These are phyloP conservation scores for Macrotyloma uniflorum DNA, from an alignment of 306 rosid genomes.

Conservation along the genomic window DNA sequence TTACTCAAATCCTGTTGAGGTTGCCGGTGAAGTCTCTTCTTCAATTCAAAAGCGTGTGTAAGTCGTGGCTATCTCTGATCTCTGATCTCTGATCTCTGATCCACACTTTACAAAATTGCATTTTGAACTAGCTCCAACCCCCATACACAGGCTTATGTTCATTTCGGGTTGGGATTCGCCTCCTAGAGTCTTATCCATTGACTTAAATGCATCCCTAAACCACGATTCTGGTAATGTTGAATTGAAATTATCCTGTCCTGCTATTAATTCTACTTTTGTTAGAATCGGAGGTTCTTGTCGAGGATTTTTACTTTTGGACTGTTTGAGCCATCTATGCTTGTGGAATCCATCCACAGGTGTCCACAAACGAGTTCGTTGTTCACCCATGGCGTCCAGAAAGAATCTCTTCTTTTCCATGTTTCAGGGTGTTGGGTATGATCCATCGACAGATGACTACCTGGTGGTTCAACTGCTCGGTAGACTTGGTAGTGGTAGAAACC, in stretches of 20 bases:
- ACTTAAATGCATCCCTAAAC: background rate
- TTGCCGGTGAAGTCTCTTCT: background rate
- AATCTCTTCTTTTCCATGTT: rapidly evolving
- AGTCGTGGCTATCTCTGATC: conserved; percentile 13
- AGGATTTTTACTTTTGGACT: background rate
- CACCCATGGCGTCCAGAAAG: background rate
- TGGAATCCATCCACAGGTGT: conserved; percentile 25
- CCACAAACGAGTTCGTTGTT: background rate
- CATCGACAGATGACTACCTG: conserved; percentile 5
- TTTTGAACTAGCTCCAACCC: background rate
- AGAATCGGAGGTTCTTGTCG: background rate
- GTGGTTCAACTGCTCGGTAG: background rate
- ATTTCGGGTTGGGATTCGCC: rapidly evolving
- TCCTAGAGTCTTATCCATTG: background rate
- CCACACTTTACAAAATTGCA: conserved; percentile 4
- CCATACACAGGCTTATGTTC: background rate
- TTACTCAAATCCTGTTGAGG: background rate
- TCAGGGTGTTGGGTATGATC: conserved; percentile 2
- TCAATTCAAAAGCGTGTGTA: conserved; percentile 3
- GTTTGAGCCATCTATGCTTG: background rate
- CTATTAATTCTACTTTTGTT: no score
- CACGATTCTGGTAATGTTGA: no score
- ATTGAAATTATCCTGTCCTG: no score
- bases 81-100: conserved; percentile 11
- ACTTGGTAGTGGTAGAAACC: background rate